Evolutionary conservation across 345 rosid genomes (phyloP).

Genomic region (Physaria fendleri): DNA sequence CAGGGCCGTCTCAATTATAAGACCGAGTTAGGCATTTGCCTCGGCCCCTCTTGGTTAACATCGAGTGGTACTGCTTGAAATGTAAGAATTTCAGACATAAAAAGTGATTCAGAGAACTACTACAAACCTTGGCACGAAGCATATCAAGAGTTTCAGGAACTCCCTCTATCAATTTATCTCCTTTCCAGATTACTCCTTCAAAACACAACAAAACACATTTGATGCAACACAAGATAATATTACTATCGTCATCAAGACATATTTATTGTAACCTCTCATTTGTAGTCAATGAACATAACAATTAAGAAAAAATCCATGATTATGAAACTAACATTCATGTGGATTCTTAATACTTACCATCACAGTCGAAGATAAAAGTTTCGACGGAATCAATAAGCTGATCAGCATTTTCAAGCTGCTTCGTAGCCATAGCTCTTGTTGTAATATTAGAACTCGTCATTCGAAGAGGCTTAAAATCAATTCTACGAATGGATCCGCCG

Average conservation of each 20-base stretch:
- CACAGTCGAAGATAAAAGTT: conserved; percentile 93
- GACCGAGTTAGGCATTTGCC: too few species aligned
- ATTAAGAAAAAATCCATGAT: neutral
- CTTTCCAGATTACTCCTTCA: conserved; percentile 97
- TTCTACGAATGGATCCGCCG: conserved; percentile 2
- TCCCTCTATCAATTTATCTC: conserved; percentile 90
- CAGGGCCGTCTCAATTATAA: too few species aligned
- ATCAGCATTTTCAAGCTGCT: conserved; percentile 71
- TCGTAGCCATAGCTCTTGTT: conserved; percentile 42
- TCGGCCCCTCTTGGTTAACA: too few species aligned
- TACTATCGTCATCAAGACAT: neutral
- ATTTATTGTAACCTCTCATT: neutral
- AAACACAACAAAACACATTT: neutral
- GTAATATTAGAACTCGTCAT: conserved; percentile 34
- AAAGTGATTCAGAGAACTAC: neutral
- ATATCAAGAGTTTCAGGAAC: conserved; percentile 91
- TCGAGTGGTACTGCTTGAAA: too few species aligned
- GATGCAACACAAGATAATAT: neutral
- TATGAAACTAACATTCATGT: neutral
- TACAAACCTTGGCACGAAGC: conserved; percentile 84
- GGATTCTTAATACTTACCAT: conserved; percentile 35
- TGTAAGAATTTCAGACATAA: neutral
- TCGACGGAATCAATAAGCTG: conserved; percentile 83
- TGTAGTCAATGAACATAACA: neutral
- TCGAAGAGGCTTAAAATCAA: conserved; percentile 9